These are phyloP conservation scores for Sphagnum tenellum DNA, from an alignment of 225 moss, liverwort and hornwort species.

Conservation along the genomic window DNA sequence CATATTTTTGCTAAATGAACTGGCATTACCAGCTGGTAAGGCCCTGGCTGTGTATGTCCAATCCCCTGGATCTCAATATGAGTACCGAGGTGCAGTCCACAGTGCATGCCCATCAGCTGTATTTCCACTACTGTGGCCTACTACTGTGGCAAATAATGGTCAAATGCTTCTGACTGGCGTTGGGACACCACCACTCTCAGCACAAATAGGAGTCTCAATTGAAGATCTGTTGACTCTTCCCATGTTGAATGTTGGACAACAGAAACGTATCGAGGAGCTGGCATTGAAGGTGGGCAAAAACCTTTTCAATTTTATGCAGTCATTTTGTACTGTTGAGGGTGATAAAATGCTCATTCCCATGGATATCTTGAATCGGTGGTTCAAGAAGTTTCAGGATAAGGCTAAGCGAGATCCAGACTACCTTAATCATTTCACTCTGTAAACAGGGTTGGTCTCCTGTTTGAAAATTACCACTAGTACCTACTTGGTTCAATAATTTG, in stretches of 20 bases:
- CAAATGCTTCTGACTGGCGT: constrained; percentile 82
- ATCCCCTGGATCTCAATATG: constrained; percentile 77
- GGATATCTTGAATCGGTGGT: constrained; percentile 90
- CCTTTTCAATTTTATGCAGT: constrained; percentile 92
- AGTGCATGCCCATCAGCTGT: constrained; percentile 76
- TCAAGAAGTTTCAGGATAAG: constrained; percentile 92
- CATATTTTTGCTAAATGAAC: constrained; percentile 66
- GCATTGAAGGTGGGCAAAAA: constrained; percentile 93
- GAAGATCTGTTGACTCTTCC: constrained; percentile 69
- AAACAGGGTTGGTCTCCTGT: constrained; percentile 5
- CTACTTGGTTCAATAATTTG: too few relatives aligned
- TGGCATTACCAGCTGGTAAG: constrained; percentile 53
- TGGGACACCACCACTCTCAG: constrained; percentile 63
- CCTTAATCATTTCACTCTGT: constrained; percentile 77
- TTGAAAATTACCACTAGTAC: too few relatives aligned
- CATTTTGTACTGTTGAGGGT: constrained; percentile 77
- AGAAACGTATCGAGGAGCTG: constrained; percentile 80
- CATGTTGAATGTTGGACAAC: constrained; percentile 68
- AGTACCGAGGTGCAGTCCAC: constrained; percentile 72
- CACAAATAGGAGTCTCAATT: constrained; percentile 80
- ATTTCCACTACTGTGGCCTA: constrained; percentile 79
- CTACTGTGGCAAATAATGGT: constrained; percentile 21
- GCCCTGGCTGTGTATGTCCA: constrained; percentile 84
- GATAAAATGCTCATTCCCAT: constrained; percentile 81
- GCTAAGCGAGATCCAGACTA: constrained; percentile 75